Evolutionary conservation across 2,329 filamentous ascomycete genomes (phyloP), one percentile per base, ranked within the genome.

Genomic region (Hypoxylon sp.): DNA sequence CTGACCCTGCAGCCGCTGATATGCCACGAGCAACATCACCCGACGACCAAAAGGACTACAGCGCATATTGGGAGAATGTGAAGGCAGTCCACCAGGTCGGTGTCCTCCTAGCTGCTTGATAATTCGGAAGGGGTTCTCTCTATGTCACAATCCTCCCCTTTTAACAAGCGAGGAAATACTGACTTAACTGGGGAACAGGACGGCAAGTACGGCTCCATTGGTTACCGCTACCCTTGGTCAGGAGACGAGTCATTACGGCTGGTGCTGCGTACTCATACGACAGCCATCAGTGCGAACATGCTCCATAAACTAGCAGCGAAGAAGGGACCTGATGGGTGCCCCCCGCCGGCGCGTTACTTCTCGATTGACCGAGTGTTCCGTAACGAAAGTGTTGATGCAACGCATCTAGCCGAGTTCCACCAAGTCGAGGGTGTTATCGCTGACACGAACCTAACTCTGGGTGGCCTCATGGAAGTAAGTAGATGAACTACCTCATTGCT

Each of bases 401-500:
- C 96, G 8, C 96, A 99, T 85, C 83, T 99, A 77, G 94, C 94
- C 42, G 96, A 99, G 81, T 99, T 99, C 87, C 96, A 99, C 83
- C 96, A 99, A 80, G 93, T 98, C 35, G 96, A 99, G 83, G 96
- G 96, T 81, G 95, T 99, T 55, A 98, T 99, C 82, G 96, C 96
- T 26, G 96, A 99, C 82, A 98, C 97, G 80, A 92, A 92, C 37
- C 86, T 99, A 70, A 97, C 95, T 0, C 88, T 98, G 17, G 96
- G 96, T 73, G 96, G 94, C 51, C 85, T 98, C 65, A 97, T 98
- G 86, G 93, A 87, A 48, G 68, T 68, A 24, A 57, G 65, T n/a
- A 42, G n/a, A 58, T 47, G n/a, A 4, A 44, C 9, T 31, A 24
- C 5, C 11, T 22, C 13, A 10, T 11, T 24, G 4, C 3, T 22